Evolutionary conservation across 805 yeast species (phyloP), one percentile per base, ranked within the genome.

Genomic region (Candida ovalis): DNA sequence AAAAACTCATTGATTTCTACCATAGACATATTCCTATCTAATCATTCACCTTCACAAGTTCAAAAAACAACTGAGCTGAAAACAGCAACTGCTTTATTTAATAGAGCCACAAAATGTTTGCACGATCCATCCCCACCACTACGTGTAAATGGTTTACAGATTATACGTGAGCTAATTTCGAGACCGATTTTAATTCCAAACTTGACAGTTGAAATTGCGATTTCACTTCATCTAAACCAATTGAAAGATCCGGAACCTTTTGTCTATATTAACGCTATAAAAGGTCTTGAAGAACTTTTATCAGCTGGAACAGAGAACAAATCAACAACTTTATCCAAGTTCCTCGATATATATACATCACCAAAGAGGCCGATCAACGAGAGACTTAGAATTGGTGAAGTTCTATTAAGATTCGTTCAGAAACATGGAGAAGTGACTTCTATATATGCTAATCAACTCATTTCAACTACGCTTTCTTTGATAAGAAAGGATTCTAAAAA

Each of bases 121-220:
- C 81, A 81, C 47, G 96, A 91, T 64, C 86, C 91, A 0, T 67
- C 86, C 39, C 83, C 87, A 3, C 96, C 98, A 0, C 78, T 92
- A 2, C 73, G 90, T 46, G 98, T 96, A 0, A 90, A 87, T 64
- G 98, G 98, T 0, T 67, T 94, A 8, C 78, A 77, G 52, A 64
- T 82, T 22, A 64, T 92, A 27, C 71, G 88, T 25, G 73, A 76
- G 47, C 69, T 89, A 39, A 47, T 52, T 2, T 18, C 19, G 9
- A 12, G 18, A 18, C 18, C 13, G 25, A 9, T 23, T 6, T 7
- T 23, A 18, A 13, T n/a, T 9, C 18, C 27, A 3, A n/a, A 22
- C 70, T 0, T 61, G 88, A 13, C 59, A 76, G 0, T 43, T 77
- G 9, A 76, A 3, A 76, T 78, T 45, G 92, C 78, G 0, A 64